Evolutionary conservation across 306 rosid species (phyloP), one percentile per base, ranked within the genome.

Genomic region (Mimosa pudica): DNA sequence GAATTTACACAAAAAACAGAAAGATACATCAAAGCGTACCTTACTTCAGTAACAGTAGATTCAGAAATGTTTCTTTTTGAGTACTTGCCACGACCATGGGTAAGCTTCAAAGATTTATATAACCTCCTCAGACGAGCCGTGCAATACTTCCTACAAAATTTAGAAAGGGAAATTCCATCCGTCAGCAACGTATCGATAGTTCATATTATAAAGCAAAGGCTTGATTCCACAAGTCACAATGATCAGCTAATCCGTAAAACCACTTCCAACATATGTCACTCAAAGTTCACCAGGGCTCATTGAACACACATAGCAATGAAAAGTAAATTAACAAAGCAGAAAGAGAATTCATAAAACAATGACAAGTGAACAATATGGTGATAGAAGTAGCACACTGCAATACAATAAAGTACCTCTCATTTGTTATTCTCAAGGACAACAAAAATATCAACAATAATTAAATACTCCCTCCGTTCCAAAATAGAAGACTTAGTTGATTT

Each of bases 1-100:
- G 30, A 83, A 57, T 24, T 70, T 33, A 9, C 3, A 74, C 0
- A 14, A 32, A 45, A 70, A 70, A 65, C 35, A 79, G 71, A 80
- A 52, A 35, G 11, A 73, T 16, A 47, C 52, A 58, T 70, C 12
- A 70, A 52, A 32, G 66, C 80, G 51, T 78, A 96, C 99, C 99
- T 93, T 69, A 87, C 99, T 89, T 96, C 99, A 4, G 89, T 90
- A 77, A 96, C 94, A 24, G 89, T 89, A 11, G 96, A 78, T 80
- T 92, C 98, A n/a, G 92, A 85, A 67, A 96, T 79, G 79, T 88
- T 38, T 80, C 88, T 87, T 75, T 86, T 86, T 54, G 91, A 47
- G 82, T 91, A 93, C 70, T 90, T 96, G 33, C 99, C 99, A 44
- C 99, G 99, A 73, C 99, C 99, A 81, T 96, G 99, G 63, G 98